Percentiles rank a stretch among this genome's conserved stretches.
Evolutionary conservation across 192 early-diverging fungal genomes (phyloP).

Genomic region (Chytriomyces hyalinus): DNA sequence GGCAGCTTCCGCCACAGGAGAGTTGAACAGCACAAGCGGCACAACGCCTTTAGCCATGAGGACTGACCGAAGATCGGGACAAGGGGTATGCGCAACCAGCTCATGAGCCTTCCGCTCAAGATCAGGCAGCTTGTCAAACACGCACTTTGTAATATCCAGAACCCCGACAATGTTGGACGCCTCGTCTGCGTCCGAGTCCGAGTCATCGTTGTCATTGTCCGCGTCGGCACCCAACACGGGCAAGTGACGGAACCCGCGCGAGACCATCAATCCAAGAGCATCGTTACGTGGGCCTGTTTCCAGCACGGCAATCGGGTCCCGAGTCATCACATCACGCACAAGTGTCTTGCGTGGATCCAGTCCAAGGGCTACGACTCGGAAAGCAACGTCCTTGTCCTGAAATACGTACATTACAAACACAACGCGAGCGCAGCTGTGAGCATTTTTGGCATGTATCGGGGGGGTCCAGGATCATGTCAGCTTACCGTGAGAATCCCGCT

Average conservation of each 20-base stretch:
- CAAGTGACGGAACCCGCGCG: constrained; percentile 55
- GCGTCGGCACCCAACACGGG: constrained; percentile 52
- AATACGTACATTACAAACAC: too few species aligned
- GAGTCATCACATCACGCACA: constrained; percentile 89
- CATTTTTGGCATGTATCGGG: neutral
- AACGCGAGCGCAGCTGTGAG: neutral
- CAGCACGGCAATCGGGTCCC: constrained; percentile 86
- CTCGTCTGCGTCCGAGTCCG: constrained; percentile 16
- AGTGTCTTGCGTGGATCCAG: constrained; percentile 54
- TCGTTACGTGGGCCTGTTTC: constrained; percentile 55
- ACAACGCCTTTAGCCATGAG: constrained; percentile 34
- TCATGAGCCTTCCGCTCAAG: constrained; percentile 68
- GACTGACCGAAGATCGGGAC: constrained; percentile 68
- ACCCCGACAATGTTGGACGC: constrained; percentile 52
- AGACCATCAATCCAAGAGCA: constrained; percentile 57
- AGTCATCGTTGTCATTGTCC: constrained; percentile 33
- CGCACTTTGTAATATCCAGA: constrained; percentile 62
- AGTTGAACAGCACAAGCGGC: constrained; percentile 43
- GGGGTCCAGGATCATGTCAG: neutral
- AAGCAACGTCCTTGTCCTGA: constrained; percentile 90
- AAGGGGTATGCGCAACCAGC: constrained; percentile 29
- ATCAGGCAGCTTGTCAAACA: constrained; percentile 58
- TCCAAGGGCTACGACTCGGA: constrained; percentile 89
- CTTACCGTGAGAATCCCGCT: constrained; percentile 91
- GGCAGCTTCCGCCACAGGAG: constrained; percentile 55